Conservation (phyloP, 2,329 filamentous ascomycete species). For the Penicillium sp. region DNA sequence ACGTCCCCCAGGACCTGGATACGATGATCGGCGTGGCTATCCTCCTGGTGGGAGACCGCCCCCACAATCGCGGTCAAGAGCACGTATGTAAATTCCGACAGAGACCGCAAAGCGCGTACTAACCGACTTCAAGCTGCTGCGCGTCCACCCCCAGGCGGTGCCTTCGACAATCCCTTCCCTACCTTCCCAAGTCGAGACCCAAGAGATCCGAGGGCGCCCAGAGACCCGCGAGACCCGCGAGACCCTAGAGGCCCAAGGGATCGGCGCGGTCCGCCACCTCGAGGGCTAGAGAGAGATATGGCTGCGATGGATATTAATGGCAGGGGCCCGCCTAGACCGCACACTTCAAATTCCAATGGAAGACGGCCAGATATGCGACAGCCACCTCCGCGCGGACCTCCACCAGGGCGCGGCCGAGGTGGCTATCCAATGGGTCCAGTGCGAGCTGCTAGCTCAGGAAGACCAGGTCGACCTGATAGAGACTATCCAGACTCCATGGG, state of each 20-base stretch:
- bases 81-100: conserved; percentile 28
- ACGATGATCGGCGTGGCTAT: conserved; percentile 24
- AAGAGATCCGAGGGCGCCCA: neutral
- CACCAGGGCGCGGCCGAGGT: conserved; percentile 21
- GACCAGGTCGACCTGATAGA: conserved; percentile 21
- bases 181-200: conserved; percentile 28
- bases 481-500: conserved; percentile 26
- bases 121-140: conserved; percentile 14
- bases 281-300: conserved; percentile 38
- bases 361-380: conserved; percentile 30
- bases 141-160: conserved; percentile 36
- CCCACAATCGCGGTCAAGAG: conserved; percentile 29
- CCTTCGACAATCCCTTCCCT: conserved; percentile 53
- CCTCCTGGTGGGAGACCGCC: conserved; percentile 27
- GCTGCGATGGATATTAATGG: conserved; percentile 39
- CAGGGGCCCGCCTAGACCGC: conserved; percentile 32
- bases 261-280: conserved; percentile 33
- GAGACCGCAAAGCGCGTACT: conserved; percentile 1
- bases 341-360: conserved; percentile 36
- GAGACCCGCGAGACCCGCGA: conserved; percentile 18
- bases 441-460: conserved; percentile 27
- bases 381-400: conserved; percentile 24
- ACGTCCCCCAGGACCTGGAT: conserved; percentile 24
- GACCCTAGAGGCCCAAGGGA: conserved; percentile 25
- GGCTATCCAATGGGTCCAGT: conserved; percentile 22